A percentile compares a stretch with the other conserved stretches of the same genome.
These are phyloP conservation scores for Penicillium sp. DNA, from an alignment of 2,329 filamentous ascomycete genomes.

Conservation along the genomic window DNA sequence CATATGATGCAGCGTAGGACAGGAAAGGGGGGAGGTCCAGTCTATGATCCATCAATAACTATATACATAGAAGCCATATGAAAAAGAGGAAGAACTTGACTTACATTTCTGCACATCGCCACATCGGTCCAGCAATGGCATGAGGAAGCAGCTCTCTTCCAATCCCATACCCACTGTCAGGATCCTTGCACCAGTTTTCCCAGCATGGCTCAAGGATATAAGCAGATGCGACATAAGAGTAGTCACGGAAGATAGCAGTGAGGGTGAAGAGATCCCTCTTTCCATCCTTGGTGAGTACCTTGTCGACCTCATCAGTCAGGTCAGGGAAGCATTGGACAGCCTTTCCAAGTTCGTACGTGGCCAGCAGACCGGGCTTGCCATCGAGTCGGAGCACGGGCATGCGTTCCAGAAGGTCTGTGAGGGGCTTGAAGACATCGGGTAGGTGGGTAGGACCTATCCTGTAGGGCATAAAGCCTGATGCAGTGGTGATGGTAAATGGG, in stretches of 20 bases:
- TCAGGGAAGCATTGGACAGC: slow-evolving; percentile 76
- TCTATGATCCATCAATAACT: slow-evolving; percentile 30
- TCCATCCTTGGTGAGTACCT: slow-evolving; percentile 49
- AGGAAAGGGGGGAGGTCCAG: slow-evolving; percentile 85
- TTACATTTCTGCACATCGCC: slow-evolving; percentile 79
- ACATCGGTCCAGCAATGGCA: slow-evolving; percentile 75
- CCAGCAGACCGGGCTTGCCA: slow-evolving; percentile 73
- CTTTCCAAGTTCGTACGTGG: slow-evolving; percentile 67
- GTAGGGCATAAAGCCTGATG: slow-evolving; percentile 44
- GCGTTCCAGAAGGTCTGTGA: slow-evolving; percentile 68
- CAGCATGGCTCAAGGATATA: slow-evolving; percentile 92
- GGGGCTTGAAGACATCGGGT: slow-evolving; percentile 67
- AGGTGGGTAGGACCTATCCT: slow-evolving; percentile 47
- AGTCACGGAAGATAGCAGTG: slow-evolving; percentile 86
- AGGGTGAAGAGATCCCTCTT: slow-evolving; percentile 70
- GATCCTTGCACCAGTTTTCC: slow-evolving; percentile 57
- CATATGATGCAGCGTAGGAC: slow-evolving; percentile 69
- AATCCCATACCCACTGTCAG: slow-evolving; percentile 70
- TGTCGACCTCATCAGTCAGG: slow-evolving; percentile 68
- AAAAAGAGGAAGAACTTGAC: slow-evolving; percentile 34
- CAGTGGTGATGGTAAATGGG: slow-evolving; percentile 47
- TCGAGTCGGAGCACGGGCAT: slow-evolving; percentile 75
- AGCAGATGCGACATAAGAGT: slow-evolving; percentile 83
- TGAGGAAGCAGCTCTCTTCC: slow-evolving; percentile 69
- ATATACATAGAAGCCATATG: not conserved